Evolutionary conservation across 192 early-diverging fungal species (phyloP).

Genomic region (Gorgonomyces haynaldii): DNA sequence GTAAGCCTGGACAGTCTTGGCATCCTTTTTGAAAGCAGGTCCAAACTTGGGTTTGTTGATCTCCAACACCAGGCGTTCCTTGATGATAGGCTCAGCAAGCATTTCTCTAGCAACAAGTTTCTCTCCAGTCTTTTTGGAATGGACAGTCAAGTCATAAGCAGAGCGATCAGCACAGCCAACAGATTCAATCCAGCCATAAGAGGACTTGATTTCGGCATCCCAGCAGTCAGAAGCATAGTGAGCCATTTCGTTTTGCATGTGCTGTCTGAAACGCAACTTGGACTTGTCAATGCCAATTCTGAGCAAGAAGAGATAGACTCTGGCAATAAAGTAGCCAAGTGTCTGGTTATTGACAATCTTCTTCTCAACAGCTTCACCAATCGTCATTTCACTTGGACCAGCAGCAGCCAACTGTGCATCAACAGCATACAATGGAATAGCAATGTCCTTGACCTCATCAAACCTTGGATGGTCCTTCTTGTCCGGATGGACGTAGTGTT

Average conservation of each 20-base stretch:
- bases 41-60: conserved; percentile 87
- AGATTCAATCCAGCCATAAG: conserved; percentile 98
- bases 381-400: conserved; percentile 59
- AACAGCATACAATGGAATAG: conserved; percentile 66
- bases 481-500: conserved; percentile 94
- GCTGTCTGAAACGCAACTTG: conserved; percentile 90
- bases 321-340: conserved; percentile 94
- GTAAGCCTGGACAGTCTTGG: conserved; percentile 74
- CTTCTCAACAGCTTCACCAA: conserved; percentile 85
- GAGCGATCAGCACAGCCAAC: conserved; percentile 99
- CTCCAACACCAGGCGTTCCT: conserved; percentile 68
- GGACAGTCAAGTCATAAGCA: conserved; percentile 91
- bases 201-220: conserved; percentile 95
- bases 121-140: conserved; percentile 78
- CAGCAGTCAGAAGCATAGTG: conserved; percentile 93
- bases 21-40: conserved; percentile 81
- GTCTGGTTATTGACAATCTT: conserved; percentile 92
- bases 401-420: conserved; percentile 65
- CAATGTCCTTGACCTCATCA: conserved; percentile 65
- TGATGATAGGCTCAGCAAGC: conserved; percentile 67
- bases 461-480: conserved; percentile 92
- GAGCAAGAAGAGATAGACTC: conserved; percentile 84
- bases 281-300: conserved; percentile 80
- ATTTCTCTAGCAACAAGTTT: conserved; percentile 88
- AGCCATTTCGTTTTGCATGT: conserved; percentile 99